Base-by-base conservation (phyloP, 345 rosid species). In the Ceriops tagal region DNA sequence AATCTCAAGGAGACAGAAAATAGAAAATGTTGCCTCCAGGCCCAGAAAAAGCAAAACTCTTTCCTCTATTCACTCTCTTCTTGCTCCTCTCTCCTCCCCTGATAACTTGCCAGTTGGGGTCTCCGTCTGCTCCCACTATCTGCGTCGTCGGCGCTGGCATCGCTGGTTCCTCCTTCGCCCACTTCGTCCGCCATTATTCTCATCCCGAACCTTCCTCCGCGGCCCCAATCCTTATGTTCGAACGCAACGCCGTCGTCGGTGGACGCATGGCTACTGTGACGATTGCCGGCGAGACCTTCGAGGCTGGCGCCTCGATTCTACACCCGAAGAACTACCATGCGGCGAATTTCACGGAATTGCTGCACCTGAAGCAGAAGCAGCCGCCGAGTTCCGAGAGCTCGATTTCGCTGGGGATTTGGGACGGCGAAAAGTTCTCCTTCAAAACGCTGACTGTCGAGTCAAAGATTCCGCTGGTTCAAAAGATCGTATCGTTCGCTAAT, bases 121-220 rank as follows among this genome's bases (percentile, higher is more conserved):
- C 34, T 53, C 39, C 57, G 61, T 24, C 65, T 55, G 1, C 55
- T 39, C 79, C 86, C 57, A 76, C 86, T 47, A 73, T 93, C 20
- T 93, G 99, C 81, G 87, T 95, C 65, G 49, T 95, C 37, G 97
- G 99, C 55, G 68, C 84, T 70, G 99, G 99, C n/a, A 92, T 95
- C 70, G 92, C 82, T 63, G 97, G 97, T 70, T 85, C 99, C 66
- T 92, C 97, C 57, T 79, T 88, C 3, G 90, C 99, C 68, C 91
- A 93, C 83, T 93, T 92, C 84, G 86, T 93, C 74, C 87, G 92
- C 53, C 79, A 19, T 39, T 83, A 88, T 84, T 82, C 87, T n/a
- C 60, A 77, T 53, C 53, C 76, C 63, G 35, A 19, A 61, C 35
- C 77, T 20, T 63, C 66, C 22, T 15, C 51, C 47, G 32, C 13